These are phyloP conservation scores for Boletellus sp. DNA, from an alignment of 768 basidiomycete genomes.

Conservation along the genomic window DNA sequence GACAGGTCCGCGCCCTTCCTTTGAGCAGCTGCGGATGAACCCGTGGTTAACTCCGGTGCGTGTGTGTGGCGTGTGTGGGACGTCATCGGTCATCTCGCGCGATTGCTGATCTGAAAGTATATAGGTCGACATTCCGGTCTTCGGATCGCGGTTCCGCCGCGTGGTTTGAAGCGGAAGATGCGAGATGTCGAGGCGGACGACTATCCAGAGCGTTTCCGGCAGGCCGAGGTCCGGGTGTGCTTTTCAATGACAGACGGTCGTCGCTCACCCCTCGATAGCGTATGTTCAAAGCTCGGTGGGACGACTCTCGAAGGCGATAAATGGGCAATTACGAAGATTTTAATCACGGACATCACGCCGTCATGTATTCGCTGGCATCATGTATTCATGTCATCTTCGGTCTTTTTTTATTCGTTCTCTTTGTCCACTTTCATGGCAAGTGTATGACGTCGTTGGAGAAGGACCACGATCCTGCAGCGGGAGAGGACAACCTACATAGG, in stretches of 20 bases:
- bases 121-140: conserved; percentile 20
- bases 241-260: neutral
- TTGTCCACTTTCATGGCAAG: neutral
- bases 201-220: neutral
- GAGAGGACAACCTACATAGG: too few species aligned
- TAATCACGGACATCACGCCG: neutral
- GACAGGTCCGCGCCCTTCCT: neutral
- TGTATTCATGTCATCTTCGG: neutral
- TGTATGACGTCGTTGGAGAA: too few species aligned
- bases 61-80: conserved; percentile 15
- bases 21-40: conserved; percentile 11
- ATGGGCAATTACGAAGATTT: neutral
- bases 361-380: too few species aligned
- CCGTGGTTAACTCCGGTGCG: conserved; percentile 16
- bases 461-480: too few species aligned
- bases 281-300: conserved; percentile 16
- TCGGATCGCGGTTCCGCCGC: conserved; percentile 22
- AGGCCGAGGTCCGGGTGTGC: conserved; percentile 19
- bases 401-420: too few species aligned
- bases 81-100: neutral
- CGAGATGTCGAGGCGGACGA: conserved; percentile 14
- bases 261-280: conserved; percentile 13
- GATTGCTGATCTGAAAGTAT: neutral
- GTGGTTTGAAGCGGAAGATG: conserved; percentile 22
- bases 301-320: conserved; percentile 6